phyloP scores from a whole-genome alignment of 2,329 filamentous ascomycete genomes.

The Pyrenochaeta sp. region DNA sequence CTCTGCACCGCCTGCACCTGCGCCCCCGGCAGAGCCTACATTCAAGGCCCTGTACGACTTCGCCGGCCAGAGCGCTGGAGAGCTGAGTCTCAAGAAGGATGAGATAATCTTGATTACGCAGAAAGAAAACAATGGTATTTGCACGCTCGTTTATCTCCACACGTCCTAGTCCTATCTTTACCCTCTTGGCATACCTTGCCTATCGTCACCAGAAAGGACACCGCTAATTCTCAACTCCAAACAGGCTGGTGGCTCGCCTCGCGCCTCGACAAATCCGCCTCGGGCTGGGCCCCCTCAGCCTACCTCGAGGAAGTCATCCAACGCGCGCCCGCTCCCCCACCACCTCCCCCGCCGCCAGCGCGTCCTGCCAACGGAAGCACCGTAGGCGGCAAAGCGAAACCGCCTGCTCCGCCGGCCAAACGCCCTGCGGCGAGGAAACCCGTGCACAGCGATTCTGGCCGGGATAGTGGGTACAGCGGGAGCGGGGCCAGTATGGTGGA shows the following conservation, averaged over 20 bases:
- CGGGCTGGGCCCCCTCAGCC: constrained; percentile 92
- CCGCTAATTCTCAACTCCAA: no score
- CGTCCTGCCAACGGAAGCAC: constrained; percentile 71
- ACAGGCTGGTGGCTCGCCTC: constrained; percentile 96
- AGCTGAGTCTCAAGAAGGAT: constrained; percentile 79
- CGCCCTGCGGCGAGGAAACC: constrained; percentile 78
- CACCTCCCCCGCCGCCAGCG: constrained; percentile 54
- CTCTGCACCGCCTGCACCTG: constrained; percentile 66
- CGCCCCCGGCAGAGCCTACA: constrained; percentile 72
- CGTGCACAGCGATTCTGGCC: constrained; percentile 62
- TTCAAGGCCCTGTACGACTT: constrained; percentile 96
- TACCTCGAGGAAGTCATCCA: constrained; percentile 81
- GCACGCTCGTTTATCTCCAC: no score
- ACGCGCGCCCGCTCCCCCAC: constrained; percentile 64
- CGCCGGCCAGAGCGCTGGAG: constrained; percentile 80
- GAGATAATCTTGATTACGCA: constrained; percentile 89
- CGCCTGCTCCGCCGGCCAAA: constrained; percentile 81
- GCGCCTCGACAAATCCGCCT: constrained; percentile 69
- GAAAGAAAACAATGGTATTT: constrained; percentile 94
- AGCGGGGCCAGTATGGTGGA: constrained; percentile 48
- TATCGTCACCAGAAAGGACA: no score
- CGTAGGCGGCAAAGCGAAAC: constrained; percentile 79
- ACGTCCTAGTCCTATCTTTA: no score
- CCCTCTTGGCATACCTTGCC: no score
- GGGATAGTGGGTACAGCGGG: constrained; percentile 66